Percentiles rank a stretch among this genome's conserved stretches.
Conservation (phyloP, 495 filamentous ascomycete genomes). For the Monascus purpureus region DNA sequence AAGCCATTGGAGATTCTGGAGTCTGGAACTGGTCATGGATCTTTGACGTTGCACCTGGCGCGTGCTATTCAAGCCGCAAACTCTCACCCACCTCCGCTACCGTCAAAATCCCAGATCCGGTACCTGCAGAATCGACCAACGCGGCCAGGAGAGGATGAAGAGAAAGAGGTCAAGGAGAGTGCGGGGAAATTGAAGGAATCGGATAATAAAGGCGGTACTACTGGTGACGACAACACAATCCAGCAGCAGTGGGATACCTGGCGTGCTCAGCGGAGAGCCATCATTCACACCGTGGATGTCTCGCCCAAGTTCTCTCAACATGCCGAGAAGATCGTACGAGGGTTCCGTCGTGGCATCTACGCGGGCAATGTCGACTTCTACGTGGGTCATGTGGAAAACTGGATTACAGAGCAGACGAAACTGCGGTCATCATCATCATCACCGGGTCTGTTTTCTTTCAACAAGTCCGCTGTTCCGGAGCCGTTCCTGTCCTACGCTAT, state of each 20-base stretch:
- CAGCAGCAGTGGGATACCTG: slow-evolving; percentile 28
- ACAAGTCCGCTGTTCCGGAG: slow-evolving; percentile 9
- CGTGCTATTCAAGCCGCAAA: slow-evolving; percentile 68
- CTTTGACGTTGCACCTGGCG: slow-evolving; percentile 57
- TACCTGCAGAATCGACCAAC: slow-evolving; percentile 16
- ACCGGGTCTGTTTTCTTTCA: slow-evolving; percentile 8
- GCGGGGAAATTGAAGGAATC: slow-evolving; percentile 1
- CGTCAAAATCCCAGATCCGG: slow-evolving; percentile 22
- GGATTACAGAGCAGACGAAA: slow-evolving; percentile 38
- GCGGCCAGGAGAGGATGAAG: slow-evolving; percentile 12
- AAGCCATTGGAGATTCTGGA: slow-evolving; percentile 55
- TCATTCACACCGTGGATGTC: slow-evolving; percentile 59
- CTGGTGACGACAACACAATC: slow-evolving; percentile 3
- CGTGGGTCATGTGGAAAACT: slow-evolving; percentile 47
- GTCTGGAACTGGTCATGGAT: slow-evolving; percentile 68
- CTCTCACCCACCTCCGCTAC: slow-evolving; percentile 23
- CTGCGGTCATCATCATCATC: slow-evolving; percentile 9
- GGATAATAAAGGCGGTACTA: background rate
- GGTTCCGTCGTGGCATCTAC: slow-evolving; percentile 61
- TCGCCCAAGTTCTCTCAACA: slow-evolving; percentile 41
- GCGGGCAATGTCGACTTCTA: slow-evolving; percentile 54
- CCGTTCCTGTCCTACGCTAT: slow-evolving; percentile 55
- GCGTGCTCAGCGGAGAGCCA: slow-evolving; percentile 41
- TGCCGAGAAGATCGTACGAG: slow-evolving; percentile 44
- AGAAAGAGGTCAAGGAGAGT: slow-evolving; percentile 1